Base-by-base conservation (phyloP, 441 rosid species). In the Isatis lusitanica region DNA sequence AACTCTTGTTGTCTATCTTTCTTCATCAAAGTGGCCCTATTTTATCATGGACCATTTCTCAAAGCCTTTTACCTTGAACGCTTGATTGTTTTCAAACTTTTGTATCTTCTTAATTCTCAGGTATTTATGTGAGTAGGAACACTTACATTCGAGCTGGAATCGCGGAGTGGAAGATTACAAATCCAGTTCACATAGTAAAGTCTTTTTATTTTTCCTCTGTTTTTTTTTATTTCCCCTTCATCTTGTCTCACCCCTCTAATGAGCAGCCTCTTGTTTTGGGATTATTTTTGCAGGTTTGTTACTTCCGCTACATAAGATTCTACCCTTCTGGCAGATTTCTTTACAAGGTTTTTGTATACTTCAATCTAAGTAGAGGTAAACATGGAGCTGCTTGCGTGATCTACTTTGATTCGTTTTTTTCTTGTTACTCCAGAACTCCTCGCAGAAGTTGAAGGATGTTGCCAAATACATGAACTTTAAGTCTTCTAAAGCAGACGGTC, bases 51-150 rank as follows among this genome's bases (percentile, higher is more conserved):
- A 17, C n/a, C 9, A 7, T 30, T 17, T 17, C 26, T 60, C 35
- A 39, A 56, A 30, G 40, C 24, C 26, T 13, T 46, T 50, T 50
- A 18, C 33, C 16, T 26, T 43, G 46, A 39, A 43, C 15, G 42
- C 15, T 26, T 44, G 47, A 40, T 46, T 17, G 60, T 56, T 53
- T 56, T 62, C 28, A 8, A 38, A 65, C 16, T 61, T 40, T 56
- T 72, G 39, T 47, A n/a, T 63, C 58, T 70, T 83, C 73, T 61
- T 59, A 2, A 36, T 18, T 79, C 21, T 48, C 78, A 94, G 99
- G 99, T 78, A 85, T 94, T 35, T 94, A 92, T 59, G 98, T 92
- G 78, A 94, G 99, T 79, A 87, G 96, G 74, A 94, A 94, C 68
- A 92, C 98, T 44, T 94, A 92, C 81, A 88, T 94, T 43, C 94